phyloP scores from a whole-genome alignment of 2,329 filamentous ascomycete genomes.

The Aspergillus tubingensis region DNA sequence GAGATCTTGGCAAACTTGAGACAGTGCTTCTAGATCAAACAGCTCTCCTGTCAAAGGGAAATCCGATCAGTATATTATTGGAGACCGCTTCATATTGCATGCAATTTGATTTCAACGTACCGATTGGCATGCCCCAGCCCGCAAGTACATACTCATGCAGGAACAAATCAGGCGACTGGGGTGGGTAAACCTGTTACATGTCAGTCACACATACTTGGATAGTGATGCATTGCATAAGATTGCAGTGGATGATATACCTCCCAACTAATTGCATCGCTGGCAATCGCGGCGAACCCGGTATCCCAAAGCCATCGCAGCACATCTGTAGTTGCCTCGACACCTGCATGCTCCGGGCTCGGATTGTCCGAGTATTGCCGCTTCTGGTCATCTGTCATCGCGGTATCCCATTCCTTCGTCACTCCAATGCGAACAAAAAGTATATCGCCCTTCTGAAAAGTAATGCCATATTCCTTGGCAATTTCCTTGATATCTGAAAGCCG shows the following conservation, averaged over 20 bases:
- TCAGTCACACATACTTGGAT: not conserved
- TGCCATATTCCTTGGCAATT: conserved; percentile 45
- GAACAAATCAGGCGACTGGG: conserved; percentile 38
- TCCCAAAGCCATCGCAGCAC: conserved; percentile 62
- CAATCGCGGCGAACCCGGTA: conserved; percentile 58
- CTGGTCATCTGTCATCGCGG: conserved; percentile 36
- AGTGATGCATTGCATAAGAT: not conserved
- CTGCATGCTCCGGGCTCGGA: conserved; percentile 47
- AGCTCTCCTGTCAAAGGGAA: conserved; percentile 41
- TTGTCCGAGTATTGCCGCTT: conserved; percentile 37
- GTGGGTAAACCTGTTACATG: conserved; percentile 45
- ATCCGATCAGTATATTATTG: not conserved
- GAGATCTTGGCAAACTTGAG: conserved; percentile 37
- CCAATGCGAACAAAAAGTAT: conserved; percentile 55
- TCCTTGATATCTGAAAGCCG: conserved; percentile 37
- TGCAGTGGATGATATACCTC: conserved; percentile 44
- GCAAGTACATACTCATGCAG: conserved; percentile 54
- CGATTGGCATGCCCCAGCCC: conserved; percentile 55
- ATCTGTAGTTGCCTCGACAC: conserved; percentile 53
- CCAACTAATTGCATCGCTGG: conserved; percentile 58
- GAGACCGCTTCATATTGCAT: not conserved
- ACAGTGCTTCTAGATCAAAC: conserved; percentile 49
- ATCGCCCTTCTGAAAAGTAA: conserved; percentile 54
- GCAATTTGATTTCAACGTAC: conserved; percentile 30
- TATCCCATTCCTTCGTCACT: conserved; percentile 46